Evolutionary conservation across 2,329 filamentous ascomycete genomes (phyloP), one percentile per base, ranked within the genome.

Genomic region (Ilyonectria destructans): DNA sequence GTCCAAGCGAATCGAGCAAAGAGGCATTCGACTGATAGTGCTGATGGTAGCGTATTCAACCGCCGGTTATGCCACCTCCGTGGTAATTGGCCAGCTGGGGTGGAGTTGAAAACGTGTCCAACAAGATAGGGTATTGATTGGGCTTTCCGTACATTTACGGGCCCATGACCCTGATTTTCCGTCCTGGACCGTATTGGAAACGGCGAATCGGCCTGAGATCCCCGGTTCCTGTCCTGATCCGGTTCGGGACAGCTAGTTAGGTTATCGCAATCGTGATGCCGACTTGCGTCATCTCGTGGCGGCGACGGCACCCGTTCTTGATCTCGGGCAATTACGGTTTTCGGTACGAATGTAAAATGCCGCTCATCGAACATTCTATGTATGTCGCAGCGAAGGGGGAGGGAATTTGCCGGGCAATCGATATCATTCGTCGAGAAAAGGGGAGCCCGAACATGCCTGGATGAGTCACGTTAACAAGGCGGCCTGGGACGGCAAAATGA

Each of bases 1-100:
- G 62, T 65, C 62, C 62, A 65, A 3, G 56, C 62, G 29, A 65
- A 65, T 7, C 62, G 23, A 13, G 56, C 56, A 48, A 65, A 59
- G 15, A 65, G 26, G 17, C 35, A 59, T 31, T 65, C 62, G 19
- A 65, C 15, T 7, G 62, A 54, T 15, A 33, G 35, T 17, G 35
- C 23, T 23, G 21, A 15, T n/a, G 40, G 35, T 4, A 35, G 8
- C 40, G 37, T 19, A 29, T 56, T 12, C 4, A 40, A 10, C 13
- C 31, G n/a, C 8, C 40, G 35, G 51, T 62, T 56, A n/a, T 37
- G 55, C 54, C 45, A 40, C 23, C 6, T 21, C 23, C 6, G 17
- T 3, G 40, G 35, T 4, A 57, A 26, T 35, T 51, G 52, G 13
- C 4, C 52, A 46, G 23, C 15, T 3, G 19, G 51, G 3, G 43